Conservation (phyloP, 108 stramenopile species). For the Conticribra weissflogii region DNA sequence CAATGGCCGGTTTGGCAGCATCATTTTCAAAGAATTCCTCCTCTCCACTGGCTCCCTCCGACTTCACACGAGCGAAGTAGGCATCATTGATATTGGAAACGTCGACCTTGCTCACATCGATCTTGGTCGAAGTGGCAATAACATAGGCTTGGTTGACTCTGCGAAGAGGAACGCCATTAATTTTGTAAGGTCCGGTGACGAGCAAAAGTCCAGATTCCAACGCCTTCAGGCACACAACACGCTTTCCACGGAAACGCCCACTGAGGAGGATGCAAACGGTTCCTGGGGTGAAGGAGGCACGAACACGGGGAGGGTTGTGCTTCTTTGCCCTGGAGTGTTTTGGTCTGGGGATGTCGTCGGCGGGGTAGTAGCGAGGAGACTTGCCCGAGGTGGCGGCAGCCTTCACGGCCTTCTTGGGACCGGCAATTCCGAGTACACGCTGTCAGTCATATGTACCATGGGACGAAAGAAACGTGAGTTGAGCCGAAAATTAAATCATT, state of each 20-base stretch:
- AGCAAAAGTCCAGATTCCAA: slow-evolving; percentile 96
- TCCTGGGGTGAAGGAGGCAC: slow-evolving; percentile 95
- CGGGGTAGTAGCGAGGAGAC: slow-evolving; percentile 87
- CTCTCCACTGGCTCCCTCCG: slow-evolving; percentile 62
- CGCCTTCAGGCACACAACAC: slow-evolving; percentile 97
- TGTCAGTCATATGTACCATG: too few species aligned
- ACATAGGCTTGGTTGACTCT: slow-evolving; percentile 99
- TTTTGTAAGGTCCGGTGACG: slow-evolving; percentile 98
- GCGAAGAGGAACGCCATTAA: slow-evolving; percentile 98
- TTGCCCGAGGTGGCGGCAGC: slow-evolving; percentile 51
- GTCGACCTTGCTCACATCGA: slow-evolving; percentile 91
- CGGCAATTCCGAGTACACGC: slow-evolving; percentile 53
- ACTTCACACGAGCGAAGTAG: slow-evolving; percentile 90
- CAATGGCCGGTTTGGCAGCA: slow-evolving; percentile 83
- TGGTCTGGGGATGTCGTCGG: slow-evolving; percentile 89
- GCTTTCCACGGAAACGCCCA: slow-evolving; percentile 99
- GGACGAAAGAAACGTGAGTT: too few species aligned
- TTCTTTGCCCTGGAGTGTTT: slow-evolving; percentile 68
- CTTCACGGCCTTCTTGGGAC: slow-evolving; percentile 65
- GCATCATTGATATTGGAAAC: slow-evolving; percentile 87
- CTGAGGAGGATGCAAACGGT: slow-evolving; percentile 98
- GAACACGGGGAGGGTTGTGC: slow-evolving; percentile 91
- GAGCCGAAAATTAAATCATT: too few species aligned
- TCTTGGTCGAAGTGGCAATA: slow-evolving; percentile 97
- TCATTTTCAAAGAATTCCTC: slow-evolving; percentile 91